Evolutionary conservation across 2,329 filamentous ascomycete genomes (phyloP).

Genomic region (Cordyceps fumosorosea): DNA sequence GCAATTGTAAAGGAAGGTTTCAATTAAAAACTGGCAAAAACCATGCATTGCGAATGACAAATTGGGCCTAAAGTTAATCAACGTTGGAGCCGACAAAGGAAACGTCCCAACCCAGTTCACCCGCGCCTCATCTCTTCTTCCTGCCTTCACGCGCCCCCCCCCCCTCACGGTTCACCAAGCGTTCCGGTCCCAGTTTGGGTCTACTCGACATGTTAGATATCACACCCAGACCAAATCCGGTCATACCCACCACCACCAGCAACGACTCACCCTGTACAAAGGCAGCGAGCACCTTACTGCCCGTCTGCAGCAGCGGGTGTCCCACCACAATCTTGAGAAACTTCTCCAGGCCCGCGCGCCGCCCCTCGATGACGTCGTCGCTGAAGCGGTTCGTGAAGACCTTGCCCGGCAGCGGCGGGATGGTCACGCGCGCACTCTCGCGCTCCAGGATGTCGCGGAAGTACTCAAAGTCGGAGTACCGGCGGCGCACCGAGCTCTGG

Average conservation of each 20-base stretch:
- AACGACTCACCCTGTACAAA: constrained; percentile 79
- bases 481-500: constrained; percentile 77
- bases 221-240: not conserved
- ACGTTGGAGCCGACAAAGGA: not conserved
- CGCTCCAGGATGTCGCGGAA: constrained; percentile 97
- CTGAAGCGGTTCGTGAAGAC: constrained; percentile 98
- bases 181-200: constrained; percentile 87
- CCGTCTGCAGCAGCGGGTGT: constrained; percentile 92
- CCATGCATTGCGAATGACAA: not conserved
- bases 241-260: not conserved
- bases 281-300: constrained; percentile 89
- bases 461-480: constrained; percentile 97
- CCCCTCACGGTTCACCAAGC: constrained; percentile 60
- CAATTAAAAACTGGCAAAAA: not conserved
- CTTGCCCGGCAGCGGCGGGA: constrained; percentile 91
- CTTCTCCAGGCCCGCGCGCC: constrained; percentile 83
- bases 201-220: constrained; percentile 32
- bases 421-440: constrained; percentile 88
- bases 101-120: not conserved
- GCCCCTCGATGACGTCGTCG: constrained; percentile 95
- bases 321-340: constrained; percentile 97
- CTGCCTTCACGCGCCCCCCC: too few relatives aligned
- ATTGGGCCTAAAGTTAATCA: not conserved
- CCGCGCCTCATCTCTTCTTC: not conserved
- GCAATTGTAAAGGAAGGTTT: not conserved